Conservation (phyloP, 805 yeast species). For the Lipomyces orientalis region DNA sequence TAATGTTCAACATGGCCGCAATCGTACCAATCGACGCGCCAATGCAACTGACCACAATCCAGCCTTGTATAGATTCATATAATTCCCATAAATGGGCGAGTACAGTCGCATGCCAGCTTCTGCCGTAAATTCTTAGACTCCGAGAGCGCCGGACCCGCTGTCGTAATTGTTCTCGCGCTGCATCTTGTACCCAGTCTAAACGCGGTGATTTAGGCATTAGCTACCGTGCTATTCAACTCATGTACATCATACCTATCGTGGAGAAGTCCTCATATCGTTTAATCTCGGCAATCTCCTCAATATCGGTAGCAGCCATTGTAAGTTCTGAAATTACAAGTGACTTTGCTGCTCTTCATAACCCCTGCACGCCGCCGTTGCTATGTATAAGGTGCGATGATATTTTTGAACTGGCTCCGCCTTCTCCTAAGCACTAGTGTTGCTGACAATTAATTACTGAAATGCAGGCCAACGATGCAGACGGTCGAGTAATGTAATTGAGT, state of each 20-base stretch:
- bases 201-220: conserved; percentile 39
- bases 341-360: not conserved
- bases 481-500: no score
- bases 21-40: conserved; percentile 81
- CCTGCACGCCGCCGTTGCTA: not conserved
- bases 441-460: no score
- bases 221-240: not conserved
- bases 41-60: conserved; percentile 75
- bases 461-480: no score
- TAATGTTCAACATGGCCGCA: conserved; percentile 80
- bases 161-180: conserved; percentile 43
- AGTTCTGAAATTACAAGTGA: not conserved
- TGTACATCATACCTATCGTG: conserved; percentile 42
- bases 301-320: conserved; percentile 14
- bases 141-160: conserved; percentile 28
- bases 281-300: conserved; percentile 44
- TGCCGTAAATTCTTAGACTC: conserved; percentile 13
- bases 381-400: not conserved
- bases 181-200: conserved; percentile 68
- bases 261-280: conserved; percentile 56
- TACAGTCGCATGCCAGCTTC: conserved; percentile 7
- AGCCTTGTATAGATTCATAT: conserved; percentile 54
- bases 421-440: no score
- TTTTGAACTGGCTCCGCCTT: not conserved
- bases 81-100: conserved; percentile 29